These are phyloP conservation scores for Hawksworthiomyces lignivorus DNA, from an alignment of 2,329 filamentous ascomycete genomes.

Conservation along the genomic window DNA sequence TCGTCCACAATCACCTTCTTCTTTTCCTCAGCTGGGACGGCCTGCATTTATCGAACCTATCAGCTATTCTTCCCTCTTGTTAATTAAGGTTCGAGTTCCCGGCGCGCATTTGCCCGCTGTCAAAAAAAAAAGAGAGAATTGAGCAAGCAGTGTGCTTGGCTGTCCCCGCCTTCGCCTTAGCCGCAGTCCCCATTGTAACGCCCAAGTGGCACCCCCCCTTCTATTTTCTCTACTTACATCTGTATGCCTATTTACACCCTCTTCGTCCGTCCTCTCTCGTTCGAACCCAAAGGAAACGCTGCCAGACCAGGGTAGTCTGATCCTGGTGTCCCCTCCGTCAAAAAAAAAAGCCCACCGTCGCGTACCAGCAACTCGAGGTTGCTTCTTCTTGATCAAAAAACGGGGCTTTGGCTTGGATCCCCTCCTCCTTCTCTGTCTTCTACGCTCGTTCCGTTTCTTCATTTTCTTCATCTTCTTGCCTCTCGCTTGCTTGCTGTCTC, in stretches of 20 bases:
- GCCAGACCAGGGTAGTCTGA: constrained; percentile 4
- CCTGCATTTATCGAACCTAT: too few species aligned
- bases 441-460: too few species aligned
- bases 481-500: not conserved
- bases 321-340: constrained; percentile 4
- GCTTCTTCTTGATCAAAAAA: constrained; percentile 7
- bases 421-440: not conserved
- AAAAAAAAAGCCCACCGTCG: not conserved
- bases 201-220: constrained; percentile 2
- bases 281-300: too few species aligned
- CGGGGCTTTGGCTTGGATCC: constrained; percentile 9
- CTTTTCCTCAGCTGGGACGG: too few species aligned
- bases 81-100: constrained; percentile 13
- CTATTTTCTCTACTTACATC: not conserved
- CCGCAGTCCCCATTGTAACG: constrained; percentile 8
- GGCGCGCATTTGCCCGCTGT: constrained; percentile 4
- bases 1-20: too few species aligned
- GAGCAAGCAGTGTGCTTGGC: too few species aligned
- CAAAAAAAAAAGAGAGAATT: not conserved
- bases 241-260: too few species aligned
- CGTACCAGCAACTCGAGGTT: not conserved
- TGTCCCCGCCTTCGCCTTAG: constrained; percentile 14
- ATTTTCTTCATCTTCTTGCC: not conserved
- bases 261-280: too few species aligned
- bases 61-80: too few species aligned